Percentiles rank a stretch among this genome's conserved stretches.
Conservation (phyloP, 2,329 filamentous ascomycete species). For the Aspergillus ochraceoroseus region DNA sequence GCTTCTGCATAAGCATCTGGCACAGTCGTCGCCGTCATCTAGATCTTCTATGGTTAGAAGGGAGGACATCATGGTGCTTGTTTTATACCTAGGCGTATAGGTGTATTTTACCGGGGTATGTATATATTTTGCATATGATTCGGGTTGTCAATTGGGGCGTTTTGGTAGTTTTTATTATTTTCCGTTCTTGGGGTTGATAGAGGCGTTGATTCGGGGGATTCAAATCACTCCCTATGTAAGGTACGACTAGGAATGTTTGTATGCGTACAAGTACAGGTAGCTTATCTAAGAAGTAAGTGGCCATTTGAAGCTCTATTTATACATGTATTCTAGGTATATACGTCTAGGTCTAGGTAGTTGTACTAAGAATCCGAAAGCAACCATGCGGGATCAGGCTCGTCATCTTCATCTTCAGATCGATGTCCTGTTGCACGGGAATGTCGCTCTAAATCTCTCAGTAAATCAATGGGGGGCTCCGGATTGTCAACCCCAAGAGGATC, state of each 20-base stretch:
- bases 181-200: too few relatives aligned
- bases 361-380: conserved; percentile 34
- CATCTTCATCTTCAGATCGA: conserved; percentile 39
- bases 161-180: too few relatives aligned
- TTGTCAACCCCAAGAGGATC: conserved; percentile 28
- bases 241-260: too few relatives aligned
- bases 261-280: too few relatives aligned
- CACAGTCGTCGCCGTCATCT: conserved; percentile 51
- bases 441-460: conserved; percentile 30
- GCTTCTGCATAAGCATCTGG: conserved; percentile 49
- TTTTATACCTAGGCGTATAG: conserved; percentile 46
- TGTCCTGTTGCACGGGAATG: conserved; percentile 20
- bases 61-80: conserved; percentile 44
- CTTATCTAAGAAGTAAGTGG: too few relatives aligned
- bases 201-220: too few relatives aligned
- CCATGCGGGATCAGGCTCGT: conserved; percentile 45
- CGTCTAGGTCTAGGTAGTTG: neutral
- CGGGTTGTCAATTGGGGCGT: too few relatives aligned
- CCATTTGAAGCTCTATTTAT: too few relatives aligned
- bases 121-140: too few relatives aligned
- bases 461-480: conserved; percentile 36
- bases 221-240: too few relatives aligned
- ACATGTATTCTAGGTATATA: neutral
- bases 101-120: conserved; percentile 47
- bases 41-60: conserved; percentile 51